Conservation (phyloP, 495 filamentous ascomycete genomes). For the Letharia lupina region DNA sequence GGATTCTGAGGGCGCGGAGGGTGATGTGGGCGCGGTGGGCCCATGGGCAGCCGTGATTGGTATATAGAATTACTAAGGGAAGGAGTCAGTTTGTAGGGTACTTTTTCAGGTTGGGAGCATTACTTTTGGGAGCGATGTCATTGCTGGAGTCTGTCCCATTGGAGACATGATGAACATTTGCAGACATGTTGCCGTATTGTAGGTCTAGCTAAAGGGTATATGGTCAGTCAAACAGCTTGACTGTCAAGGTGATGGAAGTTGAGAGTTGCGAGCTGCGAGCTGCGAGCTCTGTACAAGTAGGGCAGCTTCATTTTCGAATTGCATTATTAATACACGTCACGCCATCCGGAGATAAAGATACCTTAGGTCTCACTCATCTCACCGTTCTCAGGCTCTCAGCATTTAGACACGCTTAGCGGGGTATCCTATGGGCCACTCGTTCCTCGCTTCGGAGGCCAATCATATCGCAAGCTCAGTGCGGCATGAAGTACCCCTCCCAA, state of each 20-base stretch:
- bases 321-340: neutral
- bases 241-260: neutral
- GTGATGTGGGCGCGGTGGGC: conserved; percentile 76
- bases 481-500: too few species aligned
- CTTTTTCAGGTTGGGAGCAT: neutral
- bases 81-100: neutral
- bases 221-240: neutral
- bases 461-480: too few species aligned
- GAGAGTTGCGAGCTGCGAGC: neutral
- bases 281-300: neutral
- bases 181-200: neutral
- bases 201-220: neutral
- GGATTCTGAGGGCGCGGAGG: conserved; percentile 60
- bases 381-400: too few species aligned
- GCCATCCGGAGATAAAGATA: neutral
- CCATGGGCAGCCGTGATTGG: conserved; percentile 70
- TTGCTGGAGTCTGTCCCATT: conserved; percentile 8
- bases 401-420: too few species aligned
- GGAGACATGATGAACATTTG: neutral
- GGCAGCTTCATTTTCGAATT: too few species aligned
- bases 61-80: conserved; percentile 57
- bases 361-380: too few species aligned
- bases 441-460: too few species aligned
- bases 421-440: too few species aligned
- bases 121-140: conserved; percentile 15